Conservation (phyloP, 345 rosid genomes). For the Citrus cavaleriei region DNA sequence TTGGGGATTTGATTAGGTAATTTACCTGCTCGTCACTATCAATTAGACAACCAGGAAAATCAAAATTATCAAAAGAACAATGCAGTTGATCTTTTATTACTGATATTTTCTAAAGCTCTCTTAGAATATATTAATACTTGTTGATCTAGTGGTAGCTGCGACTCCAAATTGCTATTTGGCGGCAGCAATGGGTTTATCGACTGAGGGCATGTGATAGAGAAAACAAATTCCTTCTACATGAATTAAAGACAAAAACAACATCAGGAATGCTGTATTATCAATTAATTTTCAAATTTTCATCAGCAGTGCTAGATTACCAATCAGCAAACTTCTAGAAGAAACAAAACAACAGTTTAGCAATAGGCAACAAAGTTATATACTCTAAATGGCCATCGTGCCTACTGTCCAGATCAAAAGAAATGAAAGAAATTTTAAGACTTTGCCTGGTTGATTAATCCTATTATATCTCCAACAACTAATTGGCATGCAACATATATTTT, state of each 20-base stretch:
- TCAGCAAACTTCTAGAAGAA: neutral
- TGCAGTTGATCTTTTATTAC: too few relatives aligned
- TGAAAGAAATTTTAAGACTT: neutral
- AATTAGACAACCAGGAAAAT: too few relatives aligned
- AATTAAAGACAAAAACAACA: neutral
- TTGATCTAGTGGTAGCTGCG: neutral
- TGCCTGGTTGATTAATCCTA: neutral
- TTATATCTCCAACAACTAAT: neutral
- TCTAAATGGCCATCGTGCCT: too few relatives aligned
- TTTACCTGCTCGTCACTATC: too few relatives aligned
- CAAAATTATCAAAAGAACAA: too few relatives aligned
- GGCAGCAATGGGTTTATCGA: too few relatives aligned
- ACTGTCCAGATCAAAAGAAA: neutral
- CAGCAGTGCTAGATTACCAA: neutral
- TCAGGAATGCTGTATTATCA: neutral
- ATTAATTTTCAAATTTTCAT: neutral
- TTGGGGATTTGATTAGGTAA: too few relatives aligned
- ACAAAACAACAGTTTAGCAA: neutral
- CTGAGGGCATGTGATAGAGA: neutral
- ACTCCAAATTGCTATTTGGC: neutral
- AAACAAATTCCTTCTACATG: constrained; percentile 4
- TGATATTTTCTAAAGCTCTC: too few relatives aligned
- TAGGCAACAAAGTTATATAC: too few relatives aligned
- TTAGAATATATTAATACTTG: too few relatives aligned
- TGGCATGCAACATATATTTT: too few relatives aligned